Evolutionary conservation across 495 filamentous ascomycete species (phyloP), one percentile per base, ranked within the genome.

Genomic region (Clohesyomyces aquaticus): DNA sequence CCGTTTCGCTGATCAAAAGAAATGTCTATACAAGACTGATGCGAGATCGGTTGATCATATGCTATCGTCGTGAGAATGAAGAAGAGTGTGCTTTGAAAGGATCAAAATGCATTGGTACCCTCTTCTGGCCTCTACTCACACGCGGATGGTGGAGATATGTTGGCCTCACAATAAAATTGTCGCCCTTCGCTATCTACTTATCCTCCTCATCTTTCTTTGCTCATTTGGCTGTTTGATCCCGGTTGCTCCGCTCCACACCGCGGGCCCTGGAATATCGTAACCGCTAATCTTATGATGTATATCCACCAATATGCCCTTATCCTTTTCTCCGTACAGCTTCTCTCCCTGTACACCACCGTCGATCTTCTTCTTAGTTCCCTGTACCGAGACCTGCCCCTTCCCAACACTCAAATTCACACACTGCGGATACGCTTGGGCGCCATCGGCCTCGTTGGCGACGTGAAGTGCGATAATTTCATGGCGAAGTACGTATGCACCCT

Each of bases 381-480:
- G 38, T 6, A 9, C 42, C 25, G 6, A 11, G 1, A 25, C 35
- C 8, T 61, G 66, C 12, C 26, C 28, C 12, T 65, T 62, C 12
- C 21, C 61, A n/a, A 72, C 59, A n/a, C 60, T 29, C 18, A 72
- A 47, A 45, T 72, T 70, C 10, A 71, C 49, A 57, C 70, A 72
- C 59, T 71, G 67, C 21, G 70, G 67, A 55, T 72, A 72, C 23
- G 51, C 54, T 52, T 72, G 70, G n/a, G 70, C 70, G 11, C 68
- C 70, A 43, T 68, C 60, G 1, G 43, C 16, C 52, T 61, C 47
- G 21, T 47, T 45, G 27, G 63, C 68, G 12, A 49, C 50, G 26
- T 72, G 70, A 28, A 72, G 59, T 16, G 67, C 70, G 29, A 72
- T 70, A 27, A 68, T 71, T 61, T 72, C 70, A 48, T 72, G 68